phyloP scores from a whole-genome alignment of 495 filamentous ascomycete genomes.

The Penicillium ochrochloron region DNA sequence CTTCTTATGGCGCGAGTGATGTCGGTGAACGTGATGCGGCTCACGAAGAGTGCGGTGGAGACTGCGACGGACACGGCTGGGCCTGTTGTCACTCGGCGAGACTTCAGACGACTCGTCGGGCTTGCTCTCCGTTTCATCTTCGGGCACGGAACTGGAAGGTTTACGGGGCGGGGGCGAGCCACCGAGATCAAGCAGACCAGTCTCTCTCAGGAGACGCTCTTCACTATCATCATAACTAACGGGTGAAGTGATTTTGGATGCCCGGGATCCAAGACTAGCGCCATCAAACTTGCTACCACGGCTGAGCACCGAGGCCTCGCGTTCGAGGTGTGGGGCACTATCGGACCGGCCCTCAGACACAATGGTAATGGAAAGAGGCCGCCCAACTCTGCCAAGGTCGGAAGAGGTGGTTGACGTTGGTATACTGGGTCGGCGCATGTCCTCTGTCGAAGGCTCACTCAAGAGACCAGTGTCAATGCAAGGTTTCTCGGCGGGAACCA shows the following conservation, averaged over 20 bases:
- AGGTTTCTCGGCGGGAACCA: conserved; percentile 8
- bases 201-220: conserved; percentile 55
- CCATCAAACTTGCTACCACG: conserved; percentile 44
- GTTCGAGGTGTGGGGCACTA: conserved; percentile 39
- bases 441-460: conserved; percentile 29
- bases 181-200: conserved; percentile 50
- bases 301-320: conserved; percentile 48
- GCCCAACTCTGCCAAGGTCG: conserved; percentile 34
- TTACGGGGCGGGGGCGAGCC: conserved; percentile 42
- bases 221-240: conserved; percentile 51
- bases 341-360: conserved; percentile 34
- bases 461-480: conserved; percentile 23
- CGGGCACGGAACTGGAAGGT: conserved; percentile 39
- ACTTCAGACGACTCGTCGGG: conserved; percentile 41
- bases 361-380: conserved; percentile 36
- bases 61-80: conserved; percentile 75
- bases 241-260: conserved; percentile 45
- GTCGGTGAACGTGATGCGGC: conserved; percentile 67
- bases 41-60: conserved; percentile 94
- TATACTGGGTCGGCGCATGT: conserved; percentile 44
- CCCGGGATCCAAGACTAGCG: conserved; percentile 41
- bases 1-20: conserved; percentile 69
- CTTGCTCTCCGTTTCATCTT: conserved; percentile 44
- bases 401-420: conserved; percentile 40
- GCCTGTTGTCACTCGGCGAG: conserved; percentile 43